phyloP scores from a whole-genome alignment of 805 yeast genomes.

The Sugiyamaella valdiviana region DNA sequence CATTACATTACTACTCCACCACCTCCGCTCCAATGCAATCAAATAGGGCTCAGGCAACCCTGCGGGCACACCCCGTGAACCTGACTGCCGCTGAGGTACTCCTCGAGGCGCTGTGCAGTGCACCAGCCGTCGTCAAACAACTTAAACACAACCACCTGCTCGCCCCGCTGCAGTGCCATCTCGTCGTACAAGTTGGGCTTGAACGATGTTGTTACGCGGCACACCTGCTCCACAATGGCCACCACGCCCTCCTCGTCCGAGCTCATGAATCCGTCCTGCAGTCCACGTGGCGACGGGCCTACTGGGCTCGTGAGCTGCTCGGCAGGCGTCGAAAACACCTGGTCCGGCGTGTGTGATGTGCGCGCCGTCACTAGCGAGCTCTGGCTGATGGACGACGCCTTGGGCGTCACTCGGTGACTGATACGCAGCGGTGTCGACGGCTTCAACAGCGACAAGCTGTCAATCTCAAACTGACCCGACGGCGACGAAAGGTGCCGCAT shows the following conservation, averaged over 20 bases:
- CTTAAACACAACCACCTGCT: constrained; percentile 66
- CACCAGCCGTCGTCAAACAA: constrained; percentile 95
- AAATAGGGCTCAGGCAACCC: constrained; percentile 9
- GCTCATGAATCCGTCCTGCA: neutral
- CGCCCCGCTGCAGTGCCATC: constrained; percentile 58
- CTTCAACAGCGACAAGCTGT: constrained; percentile 5
- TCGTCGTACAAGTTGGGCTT: constrained; percentile 81
- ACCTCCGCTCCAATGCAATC: neutral
- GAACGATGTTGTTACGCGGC: constrained; percentile 65
- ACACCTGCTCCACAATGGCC: constrained; percentile 48
- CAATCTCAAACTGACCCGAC: neutral
- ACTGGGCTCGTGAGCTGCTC: neutral
- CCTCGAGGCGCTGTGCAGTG: constrained; percentile 41
- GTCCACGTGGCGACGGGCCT: neutral
- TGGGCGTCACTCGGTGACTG: neutral
- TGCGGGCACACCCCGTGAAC: constrained; percentile 10
- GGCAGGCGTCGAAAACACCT: neutral
- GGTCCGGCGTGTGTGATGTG: constrained; percentile 4
- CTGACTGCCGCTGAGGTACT: constrained; percentile 5
- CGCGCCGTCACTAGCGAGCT: constrained; percentile 5
- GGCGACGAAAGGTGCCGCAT: constrained; percentile 1
- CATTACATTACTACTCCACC: neutral
- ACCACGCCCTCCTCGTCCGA: constrained; percentile 14
- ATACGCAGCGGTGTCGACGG: constrained; percentile 12
- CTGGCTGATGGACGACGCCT: constrained; percentile 2